A percentile compares a stretch with the other conserved stretches of the same genome.
phyloP scores from a whole-genome alignment of 768 basidiomycete species.

The Lactarius evosmus region DNA sequence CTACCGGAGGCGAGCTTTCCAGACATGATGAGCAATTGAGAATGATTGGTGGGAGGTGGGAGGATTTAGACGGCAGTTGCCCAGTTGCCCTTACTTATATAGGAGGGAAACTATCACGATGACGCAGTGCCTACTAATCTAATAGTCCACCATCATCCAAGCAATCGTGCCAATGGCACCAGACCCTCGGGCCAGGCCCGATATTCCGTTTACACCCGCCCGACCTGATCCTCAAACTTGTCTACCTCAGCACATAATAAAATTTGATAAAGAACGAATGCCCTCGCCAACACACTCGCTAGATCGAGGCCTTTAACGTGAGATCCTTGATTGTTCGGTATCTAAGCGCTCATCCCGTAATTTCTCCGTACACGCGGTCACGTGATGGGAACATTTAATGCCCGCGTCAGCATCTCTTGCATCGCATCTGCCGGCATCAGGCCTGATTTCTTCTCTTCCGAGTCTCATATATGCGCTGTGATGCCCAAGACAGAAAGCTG shows the following conservation, averaged over 20 bases:
- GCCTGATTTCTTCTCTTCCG: background rate
- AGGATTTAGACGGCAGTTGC: background rate
- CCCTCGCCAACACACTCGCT: too few relatives aligned
- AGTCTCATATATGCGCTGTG: background rate
- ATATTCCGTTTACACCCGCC: background rate
- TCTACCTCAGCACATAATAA: too few relatives aligned
- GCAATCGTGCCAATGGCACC: background rate
- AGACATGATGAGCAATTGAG: slow-evolving; percentile 20
- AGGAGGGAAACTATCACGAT: background rate
- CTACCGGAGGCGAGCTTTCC: slow-evolving; percentile 29
- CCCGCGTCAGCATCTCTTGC: background rate
- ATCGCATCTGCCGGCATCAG: too few relatives aligned
- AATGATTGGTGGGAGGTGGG: slow-evolving; percentile 5
- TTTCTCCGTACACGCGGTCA: too few relatives aligned
- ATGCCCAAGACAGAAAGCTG: slow-evolving; percentile 21
- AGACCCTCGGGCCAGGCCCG: background rate
- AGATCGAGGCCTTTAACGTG: too few relatives aligned
- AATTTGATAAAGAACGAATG: too few relatives aligned
- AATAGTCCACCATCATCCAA: too few relatives aligned
- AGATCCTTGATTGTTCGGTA: too few relatives aligned
- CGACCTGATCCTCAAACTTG: too few relatives aligned
- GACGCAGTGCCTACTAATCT: slow-evolving; percentile 7
- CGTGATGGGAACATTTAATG: background rate
- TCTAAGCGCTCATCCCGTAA: too few relatives aligned
- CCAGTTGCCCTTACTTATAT: slow-evolving; percentile 10